Evolutionary conservation across 1,139 yeast genomes (phyloP).

Genomic region (Protomyces macrosporus): DNA sequence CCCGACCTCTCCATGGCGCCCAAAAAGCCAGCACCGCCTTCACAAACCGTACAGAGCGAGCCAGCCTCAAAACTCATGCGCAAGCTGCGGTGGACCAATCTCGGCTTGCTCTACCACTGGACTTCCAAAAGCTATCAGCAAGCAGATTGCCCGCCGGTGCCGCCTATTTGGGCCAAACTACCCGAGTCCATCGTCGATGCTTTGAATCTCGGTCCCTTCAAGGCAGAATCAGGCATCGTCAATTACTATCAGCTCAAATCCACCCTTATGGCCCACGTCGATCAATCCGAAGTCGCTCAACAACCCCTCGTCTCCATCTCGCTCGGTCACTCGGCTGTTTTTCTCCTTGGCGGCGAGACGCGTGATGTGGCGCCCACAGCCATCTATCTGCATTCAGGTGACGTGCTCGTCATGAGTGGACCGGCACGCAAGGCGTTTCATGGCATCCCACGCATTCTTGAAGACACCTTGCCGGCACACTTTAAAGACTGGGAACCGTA

Average conservation of each 20-base stretch:
- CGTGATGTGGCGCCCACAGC: conserved; percentile 37
- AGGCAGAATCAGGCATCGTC: conserved; percentile 45
- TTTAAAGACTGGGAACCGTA: conserved; percentile 33
- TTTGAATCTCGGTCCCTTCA: conserved; percentile 31
- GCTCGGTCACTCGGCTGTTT: conserved; percentile 24
- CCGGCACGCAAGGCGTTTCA: conserved; percentile 43
- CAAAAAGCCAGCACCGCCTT: conserved; percentile 5
- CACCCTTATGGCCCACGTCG: conserved; percentile 45
- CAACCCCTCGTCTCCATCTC: conserved; percentile 31
- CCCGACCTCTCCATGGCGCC: neutral
- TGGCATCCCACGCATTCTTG: conserved; percentile 43
- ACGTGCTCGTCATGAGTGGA: conserved; percentile 44
- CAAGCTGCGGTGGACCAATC: conserved; percentile 44
- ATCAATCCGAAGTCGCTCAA: conserved; percentile 41
- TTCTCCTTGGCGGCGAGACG: conserved; percentile 22
- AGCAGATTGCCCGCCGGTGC: conserved; percentile 24
- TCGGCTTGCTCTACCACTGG: conserved; percentile 48
- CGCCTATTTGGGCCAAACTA: conserved; percentile 40
- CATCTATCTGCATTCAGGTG: conserved; percentile 40
- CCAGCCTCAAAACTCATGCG: conserved; percentile 24
- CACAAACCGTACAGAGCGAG: neutral
- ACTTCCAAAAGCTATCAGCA: conserved; percentile 41
- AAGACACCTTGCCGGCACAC: conserved; percentile 38
- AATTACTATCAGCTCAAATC: conserved; percentile 46
- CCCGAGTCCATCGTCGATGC: conserved; percentile 36